Evolutionary conservation across 1,139 yeast species (phyloP), one percentile per base, ranked within the genome.

Genomic region (Hansenula lynferdii): DNA sequence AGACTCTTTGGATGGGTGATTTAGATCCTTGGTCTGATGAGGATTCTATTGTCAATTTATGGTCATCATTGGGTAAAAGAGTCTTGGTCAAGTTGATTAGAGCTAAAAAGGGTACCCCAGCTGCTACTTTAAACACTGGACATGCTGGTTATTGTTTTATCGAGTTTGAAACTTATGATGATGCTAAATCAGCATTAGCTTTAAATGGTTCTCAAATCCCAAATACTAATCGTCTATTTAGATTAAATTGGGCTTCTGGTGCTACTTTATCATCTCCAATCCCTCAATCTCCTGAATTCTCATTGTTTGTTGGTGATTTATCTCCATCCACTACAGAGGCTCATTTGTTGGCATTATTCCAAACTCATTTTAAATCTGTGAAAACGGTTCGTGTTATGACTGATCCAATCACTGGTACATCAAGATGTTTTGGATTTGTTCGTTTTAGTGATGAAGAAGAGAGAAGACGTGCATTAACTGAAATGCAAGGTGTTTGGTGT

Each of bases 1-100:
- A 78, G 42, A 77, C 84, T 2, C 55, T 77, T 36, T 80, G 86
- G 86, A 83, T 83, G 92, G 92, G 92, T 17, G 92, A 82, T 53
- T 64, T 83, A 47, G 90, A 82, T 53, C 85, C 85, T 16, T 74
- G 79, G 72, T 72, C 85, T 62, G 85, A 80, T 49, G 90, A 83
- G 54, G 57, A 61, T 20, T 72, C 73, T 1, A 74, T 83, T 33
- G 69, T 67, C 32, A 71, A 70, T 43, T 69, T 83, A 34, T 82
- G 90, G 90, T 48, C 53, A 9, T 40, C 54, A 8, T 39, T 65
- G 15, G 69, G 69, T 3, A 64, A 67, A 57, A 32, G 60, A 44
- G 56, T 63, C 44, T 47, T 64, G 36, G 77, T 77, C 30, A 77
- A 77, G 48, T 59, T 79, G 44, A 78, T 78, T 51, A 73, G 67